Conservation (phyloP, 2,329 filamentous ascomycete genomes). For the Atkinsonella texensis region DNA sequence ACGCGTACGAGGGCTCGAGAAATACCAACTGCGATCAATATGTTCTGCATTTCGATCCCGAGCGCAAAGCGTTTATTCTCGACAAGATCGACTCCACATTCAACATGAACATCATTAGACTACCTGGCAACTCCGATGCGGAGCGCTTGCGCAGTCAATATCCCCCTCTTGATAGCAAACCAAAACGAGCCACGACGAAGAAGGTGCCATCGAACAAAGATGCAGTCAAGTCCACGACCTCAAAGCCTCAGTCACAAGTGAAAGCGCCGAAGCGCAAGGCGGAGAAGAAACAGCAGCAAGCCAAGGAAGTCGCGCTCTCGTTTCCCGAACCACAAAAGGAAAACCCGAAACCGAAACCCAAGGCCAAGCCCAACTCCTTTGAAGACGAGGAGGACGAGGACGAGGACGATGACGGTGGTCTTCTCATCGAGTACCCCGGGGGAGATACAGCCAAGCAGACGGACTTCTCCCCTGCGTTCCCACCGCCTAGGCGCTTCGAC, state of each 20-base stretch:
- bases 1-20: constrained; percentile 48
- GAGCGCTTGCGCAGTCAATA: constrained; percentile 54
- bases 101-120: constrained; percentile 71
- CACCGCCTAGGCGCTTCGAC: constrained; percentile 36
- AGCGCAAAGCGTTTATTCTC: constrained; percentile 64
- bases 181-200: constrained; percentile 16
- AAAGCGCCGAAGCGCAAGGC: constrained; percentile 15
- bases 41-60: constrained; percentile 64
- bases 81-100: constrained; percentile 73
- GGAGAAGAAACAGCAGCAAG: constrained; percentile 25
- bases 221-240: constrained; percentile 8
- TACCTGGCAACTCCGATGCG: constrained; percentile 51
- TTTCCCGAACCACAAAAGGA: constrained; percentile 20
- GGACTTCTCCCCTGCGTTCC: constrained; percentile 39
- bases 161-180: constrained; percentile 44
- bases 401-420: constrained; percentile 42
- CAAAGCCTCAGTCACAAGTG: constrained; percentile 5
- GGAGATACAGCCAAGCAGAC: constrained; percentile 26
- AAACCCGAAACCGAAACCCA: constrained; percentile 15
- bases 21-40: constrained; percentile 45
- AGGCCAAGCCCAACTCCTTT: constrained; percentile 3
- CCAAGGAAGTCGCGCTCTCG: constrained; percentile 24
- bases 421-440: constrained; percentile 49
- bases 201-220: constrained; percentile 13
- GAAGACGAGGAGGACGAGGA: constrained; percentile 42